These are phyloP conservation scores for Bisporella sp. DNA, from an alignment of 2,329 filamentous ascomycete genomes.

Conservation along the genomic window DNA sequence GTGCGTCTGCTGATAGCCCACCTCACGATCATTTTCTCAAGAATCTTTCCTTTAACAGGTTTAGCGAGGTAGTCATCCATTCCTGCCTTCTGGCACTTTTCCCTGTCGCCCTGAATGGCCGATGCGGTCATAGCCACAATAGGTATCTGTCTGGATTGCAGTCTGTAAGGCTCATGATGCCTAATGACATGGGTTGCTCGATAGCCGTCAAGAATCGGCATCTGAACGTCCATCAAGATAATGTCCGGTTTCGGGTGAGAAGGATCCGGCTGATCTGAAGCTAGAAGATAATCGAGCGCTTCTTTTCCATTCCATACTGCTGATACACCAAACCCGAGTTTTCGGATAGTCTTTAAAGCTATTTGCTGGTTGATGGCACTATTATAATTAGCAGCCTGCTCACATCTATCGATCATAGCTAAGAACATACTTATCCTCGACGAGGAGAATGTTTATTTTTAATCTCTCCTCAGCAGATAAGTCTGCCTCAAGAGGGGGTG, in stretches of 20 bases:
- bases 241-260: slow-evolving; percentile 51
- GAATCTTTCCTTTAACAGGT: slow-evolving; percentile 59
- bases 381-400: neutral
- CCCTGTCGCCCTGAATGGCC: slow-evolving; percentile 68
- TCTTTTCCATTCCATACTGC: slow-evolving; percentile 76
- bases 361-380: slow-evolving; percentile 68
- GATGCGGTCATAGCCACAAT: slow-evolving; percentile 80
- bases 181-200: slow-evolving; percentile 67
- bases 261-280: slow-evolving; percentile 33
- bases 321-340: slow-evolving; percentile 63
- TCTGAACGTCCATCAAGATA: slow-evolving; percentile 73
- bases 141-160: slow-evolving; percentile 53
- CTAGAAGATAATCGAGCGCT: slow-evolving; percentile 64
- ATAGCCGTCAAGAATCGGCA: slow-evolving; percentile 73
- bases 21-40: slow-evolving; percentile 66
- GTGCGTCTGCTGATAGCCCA: slow-evolving; percentile 46
- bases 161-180: slow-evolving; percentile 58
- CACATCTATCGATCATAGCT: neutral
- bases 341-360: slow-evolving; percentile 66
- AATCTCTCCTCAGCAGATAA: slow-evolving; percentile 51
- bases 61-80: slow-evolving; percentile 76
- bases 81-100: slow-evolving; percentile 65
- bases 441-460: slow-evolving; percentile 64
- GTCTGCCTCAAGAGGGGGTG: slow-evolving; percentile 36
- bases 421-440: slow-evolving; percentile 69